These are phyloP conservation scores for Globisporangium apiculatum DNA, from an alignment of 352 stramenopile species.

Conservation along the genomic window DNA sequence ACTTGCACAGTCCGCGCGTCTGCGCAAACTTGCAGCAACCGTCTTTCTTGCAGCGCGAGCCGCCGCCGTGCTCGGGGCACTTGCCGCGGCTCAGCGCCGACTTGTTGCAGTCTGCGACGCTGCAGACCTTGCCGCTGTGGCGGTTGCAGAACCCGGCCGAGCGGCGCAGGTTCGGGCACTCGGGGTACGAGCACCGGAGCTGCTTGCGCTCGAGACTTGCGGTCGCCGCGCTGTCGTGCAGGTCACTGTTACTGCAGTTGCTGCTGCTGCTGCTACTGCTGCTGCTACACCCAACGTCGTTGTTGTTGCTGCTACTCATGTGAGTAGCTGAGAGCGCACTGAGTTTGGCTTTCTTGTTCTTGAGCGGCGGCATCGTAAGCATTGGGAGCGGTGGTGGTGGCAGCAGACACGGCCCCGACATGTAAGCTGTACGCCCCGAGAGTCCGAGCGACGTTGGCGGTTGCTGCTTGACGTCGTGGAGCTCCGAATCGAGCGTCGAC, in stretches of 20 bases:
- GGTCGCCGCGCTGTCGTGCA: background rate
- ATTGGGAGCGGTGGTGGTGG: constrained; percentile 55
- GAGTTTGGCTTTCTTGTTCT: constrained; percentile 45
- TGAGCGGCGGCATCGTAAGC: constrained; percentile 67
- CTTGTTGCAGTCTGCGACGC: constrained; percentile 57
- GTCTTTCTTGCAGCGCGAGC: constrained; percentile 76
- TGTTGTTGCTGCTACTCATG: constrained; percentile 9
- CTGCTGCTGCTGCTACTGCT: background rate
- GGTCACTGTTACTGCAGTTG: background rate
- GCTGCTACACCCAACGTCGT: background rate
- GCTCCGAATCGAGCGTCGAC: constrained; percentile 14
- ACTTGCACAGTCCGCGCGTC: constrained; percentile 77
- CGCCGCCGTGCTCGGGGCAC: constrained; percentile 79
- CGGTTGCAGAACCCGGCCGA: constrained; percentile 78
- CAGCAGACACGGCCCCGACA: constrained; percentile 28
- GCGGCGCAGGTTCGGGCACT: constrained; percentile 69
- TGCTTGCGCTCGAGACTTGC: constrained; percentile 43
- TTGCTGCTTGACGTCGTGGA: constrained; percentile 16
- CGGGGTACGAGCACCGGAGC: constrained; percentile 63
- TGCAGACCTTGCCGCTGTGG: constrained; percentile 78
- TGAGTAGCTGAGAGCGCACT: background rate
- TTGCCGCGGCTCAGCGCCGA: constrained; percentile 75
- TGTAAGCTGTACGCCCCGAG: constrained; percentile 9
- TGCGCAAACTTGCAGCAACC: constrained; percentile 84
- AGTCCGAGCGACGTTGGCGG: background rate